Evolutionary conservation across 2,329 filamentous ascomycete genomes (phyloP), one percentile per base, ranked within the genome.

Genomic region (Lanzia echinophila): DNA sequence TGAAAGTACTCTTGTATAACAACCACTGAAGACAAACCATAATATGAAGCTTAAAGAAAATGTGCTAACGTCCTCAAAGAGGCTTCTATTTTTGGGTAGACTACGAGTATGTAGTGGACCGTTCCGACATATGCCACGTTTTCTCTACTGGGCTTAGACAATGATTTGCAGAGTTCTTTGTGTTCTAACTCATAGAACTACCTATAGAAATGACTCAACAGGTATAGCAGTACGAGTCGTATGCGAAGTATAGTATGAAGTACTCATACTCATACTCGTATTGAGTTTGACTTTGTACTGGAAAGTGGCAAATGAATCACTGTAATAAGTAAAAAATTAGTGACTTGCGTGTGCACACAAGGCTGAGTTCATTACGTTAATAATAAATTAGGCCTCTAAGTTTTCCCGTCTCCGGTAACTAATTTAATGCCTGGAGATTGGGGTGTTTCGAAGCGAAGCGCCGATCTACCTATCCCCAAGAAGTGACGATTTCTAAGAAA

Each of bases 401-500:
- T 44, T 44, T 28, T 19, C 3, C 20, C 41, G 41, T 44, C 24
- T 28, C 41, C 41, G 41, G 22, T 28, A 28, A 28, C 8, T 8
- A 28, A 20, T 15, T 44, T 44, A 44, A 20, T 12, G 41, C 41
- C 41, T 24, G 41, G 11, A 15, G 15, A 19, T 41, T 41, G 38
- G 20, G 38, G 41, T 19, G 41, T 44, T 44, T 44, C 41, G 41
- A 44, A 44, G 41, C 41, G 41, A 44, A 44, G 22, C 38, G 34
- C 11, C 20, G 41, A 44, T 44, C 41, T 11, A 24, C 39, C n/a
- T 8, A 28, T 28, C 24, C 19, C 22, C 20, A 22, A 44, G 41
- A 15, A 53, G 43, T 53, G 43, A 53, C 43, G 34, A 24, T 53
- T 53, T 47, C 43, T 39, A 53, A 22, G 43, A 20, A 52, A 52